Conservation (phyloP, 1,284 basidiomycete genomes). For the Trichosporon sp. region DNA sequence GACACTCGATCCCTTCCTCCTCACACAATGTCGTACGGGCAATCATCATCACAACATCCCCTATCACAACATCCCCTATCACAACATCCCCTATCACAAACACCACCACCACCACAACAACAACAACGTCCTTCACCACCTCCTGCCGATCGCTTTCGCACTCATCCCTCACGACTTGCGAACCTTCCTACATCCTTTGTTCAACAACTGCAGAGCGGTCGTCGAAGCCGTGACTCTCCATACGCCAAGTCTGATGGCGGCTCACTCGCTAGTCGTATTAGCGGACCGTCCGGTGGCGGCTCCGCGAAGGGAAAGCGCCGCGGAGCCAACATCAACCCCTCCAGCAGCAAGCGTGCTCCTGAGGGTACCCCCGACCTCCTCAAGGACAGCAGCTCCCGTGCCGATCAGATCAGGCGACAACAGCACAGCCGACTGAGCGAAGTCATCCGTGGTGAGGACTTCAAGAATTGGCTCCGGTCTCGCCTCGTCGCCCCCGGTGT, state of each 20-base stretch:
- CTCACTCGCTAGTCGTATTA: slow-evolving; percentile 17
- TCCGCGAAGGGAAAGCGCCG: slow-evolving; percentile 6
- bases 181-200: neutral
- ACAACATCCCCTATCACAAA: too few relatives aligned
- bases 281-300: neutral
- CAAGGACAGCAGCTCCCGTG: slow-evolving; percentile 12
- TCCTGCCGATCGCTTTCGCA: neutral
- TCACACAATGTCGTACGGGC: neutral
- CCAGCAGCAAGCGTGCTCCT: slow-evolving; percentile 17
- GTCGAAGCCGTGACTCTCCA: slow-evolving; percentile 13
- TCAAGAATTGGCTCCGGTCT: slow-evolving; percentile 42
- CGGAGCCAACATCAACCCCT: slow-evolving; percentile 12
- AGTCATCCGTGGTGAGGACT: slow-evolving; percentile 31
- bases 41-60: neutral
- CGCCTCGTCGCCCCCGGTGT: slow-evolving; percentile 33
- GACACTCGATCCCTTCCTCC: neutral
- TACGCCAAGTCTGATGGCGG: slow-evolving; percentile 16
- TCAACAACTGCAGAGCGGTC: neutral
- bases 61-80: too few relatives aligned
- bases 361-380: slow-evolving; percentile 25
- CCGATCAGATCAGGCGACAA: slow-evolving; percentile 18
- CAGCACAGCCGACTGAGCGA: slow-evolving; percentile 33
- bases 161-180: slow-evolving; percentile 3
- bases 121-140: neutral
- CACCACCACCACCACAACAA: neutral